Evolutionary conservation across 2,329 filamentous ascomycete genomes (phyloP).

Genomic region (Amylocarpus encephaloides): DNA sequence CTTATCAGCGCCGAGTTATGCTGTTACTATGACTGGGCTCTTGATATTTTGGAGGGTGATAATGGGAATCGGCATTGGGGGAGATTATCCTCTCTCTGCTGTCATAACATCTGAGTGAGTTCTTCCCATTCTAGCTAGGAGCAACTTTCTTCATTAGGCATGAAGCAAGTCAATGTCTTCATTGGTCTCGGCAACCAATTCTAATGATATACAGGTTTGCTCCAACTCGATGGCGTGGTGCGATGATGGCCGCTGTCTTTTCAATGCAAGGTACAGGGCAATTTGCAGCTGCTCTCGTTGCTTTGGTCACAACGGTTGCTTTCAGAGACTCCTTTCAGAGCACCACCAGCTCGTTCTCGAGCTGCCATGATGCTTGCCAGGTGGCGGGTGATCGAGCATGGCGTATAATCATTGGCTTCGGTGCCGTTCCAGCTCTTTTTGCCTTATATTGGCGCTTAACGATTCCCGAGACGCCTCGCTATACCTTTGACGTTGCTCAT

Average conservation of each 20-base stretch:
- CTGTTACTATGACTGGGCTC: slow-evolving; percentile 52
- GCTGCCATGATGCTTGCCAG: slow-evolving; percentile 58
- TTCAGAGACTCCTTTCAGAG: slow-evolving; percentile 49
- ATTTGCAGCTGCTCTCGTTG: slow-evolving; percentile 62
- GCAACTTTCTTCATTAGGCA: no score
- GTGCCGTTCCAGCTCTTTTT: slow-evolving; percentile 68
- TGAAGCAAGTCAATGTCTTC: background rate
- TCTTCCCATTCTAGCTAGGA: background rate
- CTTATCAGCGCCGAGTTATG: slow-evolving; percentile 53
- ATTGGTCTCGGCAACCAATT: background rate
- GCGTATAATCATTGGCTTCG: slow-evolving; percentile 75
- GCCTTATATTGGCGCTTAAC: slow-evolving; percentile 83
- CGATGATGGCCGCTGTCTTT: slow-evolving; percentile 79
- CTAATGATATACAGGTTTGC: slow-evolving; percentile 50
- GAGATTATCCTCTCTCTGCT: slow-evolving; percentile 74
- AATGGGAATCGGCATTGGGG: slow-evolving; percentile 74
- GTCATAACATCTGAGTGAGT: slow-evolving; percentile 63
- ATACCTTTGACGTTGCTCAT: slow-evolving; percentile 73
- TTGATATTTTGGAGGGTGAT: slow-evolving; percentile 71
- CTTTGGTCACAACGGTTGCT: slow-evolving; percentile 59
- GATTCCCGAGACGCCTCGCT: slow-evolving; percentile 77
- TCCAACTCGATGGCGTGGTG: slow-evolving; percentile 73
- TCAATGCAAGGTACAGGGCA: slow-evolving; percentile 83
- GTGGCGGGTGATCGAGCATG: slow-evolving; percentile 73
- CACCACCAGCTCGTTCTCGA: slow-evolving; percentile 37